These are phyloP conservation scores for Verticillium dahliae DNA, from an alignment of 2,329 filamentous ascomycete genomes.

Conservation along the genomic window DNA sequence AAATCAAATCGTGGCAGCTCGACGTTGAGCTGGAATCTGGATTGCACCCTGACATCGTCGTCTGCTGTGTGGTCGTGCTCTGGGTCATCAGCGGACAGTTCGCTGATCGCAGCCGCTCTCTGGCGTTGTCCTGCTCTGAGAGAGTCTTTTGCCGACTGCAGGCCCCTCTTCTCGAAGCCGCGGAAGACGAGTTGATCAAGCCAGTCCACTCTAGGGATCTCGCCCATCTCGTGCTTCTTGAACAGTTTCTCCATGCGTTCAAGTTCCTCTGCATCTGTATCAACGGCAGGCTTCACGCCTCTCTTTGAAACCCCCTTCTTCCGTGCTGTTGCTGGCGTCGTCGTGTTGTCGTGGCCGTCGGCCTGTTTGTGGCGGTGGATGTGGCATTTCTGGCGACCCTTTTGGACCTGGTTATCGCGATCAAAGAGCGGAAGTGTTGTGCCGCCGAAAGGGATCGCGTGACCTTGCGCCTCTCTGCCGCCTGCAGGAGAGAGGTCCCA, in stretches of 20 bases:
- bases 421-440: slow-evolving; percentile 93
- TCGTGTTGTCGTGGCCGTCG: slow-evolving; percentile 75
- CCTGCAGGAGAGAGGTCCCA: slow-evolving; percentile 89
- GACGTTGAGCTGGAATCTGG: slow-evolving; percentile 75
- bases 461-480: slow-evolving; percentile 60
- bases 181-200: slow-evolving; percentile 91
- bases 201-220: slow-evolving; percentile 91
- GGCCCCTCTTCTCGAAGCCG: slow-evolving; percentile 71
- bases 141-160: slow-evolving; percentile 57
- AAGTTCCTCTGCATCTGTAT: slow-evolving; percentile 74
- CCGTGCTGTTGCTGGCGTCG: slow-evolving; percentile 64
- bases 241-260: slow-evolving; percentile 84
- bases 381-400: slow-evolving; percentile 85
- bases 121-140: slow-evolving; percentile 48
- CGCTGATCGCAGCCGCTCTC: slow-evolving; percentile 29
- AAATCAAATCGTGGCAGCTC: slow-evolving; percentile 95
- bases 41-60: slow-evolving; percentile 36
- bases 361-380: slow-evolving; percentile 76
- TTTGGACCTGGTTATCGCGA: slow-evolving; percentile 81
- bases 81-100: slow-evolving; percentile 10
- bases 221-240: slow-evolving; percentile 98
- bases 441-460: slow-evolving; percentile 87
- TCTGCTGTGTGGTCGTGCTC: slow-evolving; percentile 21
- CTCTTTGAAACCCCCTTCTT: slow-evolving; percentile 46
- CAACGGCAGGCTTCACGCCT: slow-evolving; percentile 43